Percentiles rank a stretch among this genome's conserved stretches.
Evolutionary conservation across 352 stramenopile genomes (phyloP).

Genomic region (Globisporangium nunn): DNA sequence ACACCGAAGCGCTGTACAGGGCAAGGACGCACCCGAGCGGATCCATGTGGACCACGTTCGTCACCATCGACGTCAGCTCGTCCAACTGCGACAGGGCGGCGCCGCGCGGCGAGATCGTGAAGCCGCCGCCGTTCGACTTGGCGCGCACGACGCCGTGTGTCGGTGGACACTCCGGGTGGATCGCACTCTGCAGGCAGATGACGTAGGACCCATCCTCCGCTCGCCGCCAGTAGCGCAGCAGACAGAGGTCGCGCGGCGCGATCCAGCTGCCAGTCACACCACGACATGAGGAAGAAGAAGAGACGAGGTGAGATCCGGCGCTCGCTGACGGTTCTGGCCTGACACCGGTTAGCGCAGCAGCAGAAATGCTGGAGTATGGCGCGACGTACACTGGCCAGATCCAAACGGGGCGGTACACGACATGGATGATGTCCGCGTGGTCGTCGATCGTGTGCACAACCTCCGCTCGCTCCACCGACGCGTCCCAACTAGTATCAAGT

Average conservation of each 20-base stretch:
- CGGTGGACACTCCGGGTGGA: conserved; percentile 66
- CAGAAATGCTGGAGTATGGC: no score
- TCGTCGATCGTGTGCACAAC: conserved; percentile 75
- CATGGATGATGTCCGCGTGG: conserved; percentile 73
- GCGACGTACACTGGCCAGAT: conserved; percentile 63
- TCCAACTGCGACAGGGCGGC: conserved; percentile 16
- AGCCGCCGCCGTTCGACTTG: conserved; percentile 54
- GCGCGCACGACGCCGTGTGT: conserved; percentile 53
- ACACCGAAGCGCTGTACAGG: neutral
- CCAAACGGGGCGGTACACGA: conserved; percentile 72
- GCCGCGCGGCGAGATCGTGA: conserved; percentile 47
- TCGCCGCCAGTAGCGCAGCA: conserved; percentile 68
- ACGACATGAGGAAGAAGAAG: neutral
- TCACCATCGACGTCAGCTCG: conserved; percentile 60
- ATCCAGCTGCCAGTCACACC: conserved; percentile 36
- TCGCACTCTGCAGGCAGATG: conserved; percentile 67
- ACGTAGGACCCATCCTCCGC: conserved; percentile 69
- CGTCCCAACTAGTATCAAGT: conserved; percentile 36
- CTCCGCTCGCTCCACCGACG: conserved; percentile 46
- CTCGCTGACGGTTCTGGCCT: no score
- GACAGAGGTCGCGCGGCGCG: conserved; percentile 51
- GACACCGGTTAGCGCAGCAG: no score
- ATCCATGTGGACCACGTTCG: conserved; percentile 65
- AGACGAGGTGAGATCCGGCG: neutral
- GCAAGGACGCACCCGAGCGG: conserved; percentile 24